phyloP scores from a whole-genome alignment of 2,329 filamentous ascomycete species.

The Aspergillus brasiliensis region DNA sequence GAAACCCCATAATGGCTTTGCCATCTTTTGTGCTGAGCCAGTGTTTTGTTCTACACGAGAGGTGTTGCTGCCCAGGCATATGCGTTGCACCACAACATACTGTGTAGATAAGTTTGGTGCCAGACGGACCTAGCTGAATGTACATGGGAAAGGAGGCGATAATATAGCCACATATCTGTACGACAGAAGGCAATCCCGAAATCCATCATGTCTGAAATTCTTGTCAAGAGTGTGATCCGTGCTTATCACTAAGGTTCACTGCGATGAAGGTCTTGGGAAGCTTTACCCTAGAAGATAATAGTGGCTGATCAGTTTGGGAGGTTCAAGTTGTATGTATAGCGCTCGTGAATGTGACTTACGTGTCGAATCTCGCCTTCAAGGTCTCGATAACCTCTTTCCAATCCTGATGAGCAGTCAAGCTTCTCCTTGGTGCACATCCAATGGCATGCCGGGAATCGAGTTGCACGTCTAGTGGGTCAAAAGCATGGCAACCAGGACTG shows the following conservation, averaged over 20 bases:
- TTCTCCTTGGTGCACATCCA: constrained; percentile 85
- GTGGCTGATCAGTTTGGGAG: constrained; percentile 1
- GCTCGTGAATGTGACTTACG: constrained; percentile 59
- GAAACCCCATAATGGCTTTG: background rate
- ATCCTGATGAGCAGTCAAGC: constrained; percentile 85
- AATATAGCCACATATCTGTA: background rate
- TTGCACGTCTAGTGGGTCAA: constrained; percentile 93
- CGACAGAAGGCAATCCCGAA: background rate
- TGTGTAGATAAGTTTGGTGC: no score
- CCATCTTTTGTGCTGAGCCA: background rate
- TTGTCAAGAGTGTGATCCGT: constrained; percentile 31
- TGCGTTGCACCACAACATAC: background rate
- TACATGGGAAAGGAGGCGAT: background rate
- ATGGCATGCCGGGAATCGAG: constrained; percentile 96
- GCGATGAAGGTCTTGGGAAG: constrained; percentile 55
- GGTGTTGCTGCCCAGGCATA: background rate
- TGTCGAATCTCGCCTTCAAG: constrained; percentile 89
- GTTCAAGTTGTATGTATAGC: background rate
- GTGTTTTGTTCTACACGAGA: background rate
- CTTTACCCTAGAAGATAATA: constrained; percentile 45
- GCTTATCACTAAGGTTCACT: constrained; percentile 54
- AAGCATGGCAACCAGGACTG: constrained; percentile 92
- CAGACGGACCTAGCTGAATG: background rate
- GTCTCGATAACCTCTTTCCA: constrained; percentile 99
- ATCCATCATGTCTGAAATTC: background rate